Base-by-base conservation (phyloP, 1,284 basidiomycete species). In the Apiotrichum montevideense region DNA sequence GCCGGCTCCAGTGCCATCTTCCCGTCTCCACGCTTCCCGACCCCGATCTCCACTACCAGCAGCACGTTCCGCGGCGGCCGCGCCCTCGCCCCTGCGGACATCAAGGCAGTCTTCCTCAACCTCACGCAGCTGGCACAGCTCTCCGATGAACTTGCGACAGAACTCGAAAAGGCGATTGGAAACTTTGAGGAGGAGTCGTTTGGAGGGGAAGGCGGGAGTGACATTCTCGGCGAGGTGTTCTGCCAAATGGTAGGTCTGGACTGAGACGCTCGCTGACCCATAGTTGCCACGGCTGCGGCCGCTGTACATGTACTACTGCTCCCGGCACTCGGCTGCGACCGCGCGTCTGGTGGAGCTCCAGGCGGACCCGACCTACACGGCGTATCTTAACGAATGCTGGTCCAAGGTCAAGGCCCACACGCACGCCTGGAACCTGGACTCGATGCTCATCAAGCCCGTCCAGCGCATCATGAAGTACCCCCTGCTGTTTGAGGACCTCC, bases 381-480 rank as follows among this genome's bases (percentile, higher is more conserved):
- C 81, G 1, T 88, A 90, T 73, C 80, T 92, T 37, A 73, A 82
- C 13, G 84, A 85, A 32, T 87, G 87, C 33, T 85, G 85, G 70
- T 78, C 78, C 4, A 79, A 85, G 42, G 85, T 89, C 13, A 83
- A 86, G 21, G 80, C 83, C 4, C 81, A 86, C 46, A 88, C 91
- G 0, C 88, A 92, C 67, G 90, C 92, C 1, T 97, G 93, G 94
- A 93, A 97, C 73, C 83, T 97, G 46, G 82, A 88, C 6, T 95
- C 91, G 1, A 82, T 96, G 59, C 84, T 96, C 58, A 96, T 79
- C 72, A 79, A 93, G 74, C 91, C 91, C 35, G 87, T 95, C 6
- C 91, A 94, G 68, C 84, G 90, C n/a, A 81, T 94, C 48, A 83
- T 92, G 64, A 96, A 95, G 73, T 97, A 97, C 71, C 87, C 93